Conservation (phyloP, 176 grass and related monocot genomes). For the Cocos nucifera region DNA sequence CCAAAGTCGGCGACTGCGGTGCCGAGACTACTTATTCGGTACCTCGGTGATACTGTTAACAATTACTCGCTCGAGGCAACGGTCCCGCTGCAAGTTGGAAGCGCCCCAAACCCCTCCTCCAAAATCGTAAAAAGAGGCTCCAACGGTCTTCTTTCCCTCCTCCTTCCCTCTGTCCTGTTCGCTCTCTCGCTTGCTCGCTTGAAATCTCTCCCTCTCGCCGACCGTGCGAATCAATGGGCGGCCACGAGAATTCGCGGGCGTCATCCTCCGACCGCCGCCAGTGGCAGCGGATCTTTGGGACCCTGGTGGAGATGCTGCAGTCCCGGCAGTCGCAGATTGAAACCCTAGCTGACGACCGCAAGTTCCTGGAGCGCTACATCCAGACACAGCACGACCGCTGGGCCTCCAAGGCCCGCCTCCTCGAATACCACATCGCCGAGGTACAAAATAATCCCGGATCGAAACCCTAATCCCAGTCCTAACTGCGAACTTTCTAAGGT, state of each 20-base stretch:
- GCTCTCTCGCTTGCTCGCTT: neutral
- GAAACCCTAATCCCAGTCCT: neutral
- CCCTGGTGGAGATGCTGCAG: conserved; percentile 26
- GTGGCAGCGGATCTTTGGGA: conserved; percentile 24
- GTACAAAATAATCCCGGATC: neutral
- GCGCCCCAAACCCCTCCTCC: too few species aligned
- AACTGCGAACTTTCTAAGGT: neutral
- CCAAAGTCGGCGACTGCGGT: too few species aligned
- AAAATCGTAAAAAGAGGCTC: too few species aligned
- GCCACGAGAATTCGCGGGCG: neutral
- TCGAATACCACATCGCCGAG: conserved; percentile 11
- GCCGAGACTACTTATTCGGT: too few species aligned
- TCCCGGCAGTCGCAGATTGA: conserved; percentile 21
- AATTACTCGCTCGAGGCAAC: too few species aligned
- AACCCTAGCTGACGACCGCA: conserved; percentile 21
- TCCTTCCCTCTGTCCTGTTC: neutral
- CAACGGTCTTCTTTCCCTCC: conserved; percentile 2
- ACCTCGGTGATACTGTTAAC: too few species aligned
- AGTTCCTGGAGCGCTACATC: conserved; percentile 26
- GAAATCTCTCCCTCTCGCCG: neutral
- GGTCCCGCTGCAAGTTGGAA: too few species aligned
- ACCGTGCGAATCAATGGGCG: conserved; percentile 19
- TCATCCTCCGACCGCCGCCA: conserved; percentile 1
- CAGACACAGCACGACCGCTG: conserved; percentile 18
- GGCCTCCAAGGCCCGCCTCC: conserved; percentile 7